Evolutionary conservation across 495 filamentous ascomycete species (phyloP), one percentile per base, ranked within the genome.

Genomic region (Penicillium arizonense): DNA sequence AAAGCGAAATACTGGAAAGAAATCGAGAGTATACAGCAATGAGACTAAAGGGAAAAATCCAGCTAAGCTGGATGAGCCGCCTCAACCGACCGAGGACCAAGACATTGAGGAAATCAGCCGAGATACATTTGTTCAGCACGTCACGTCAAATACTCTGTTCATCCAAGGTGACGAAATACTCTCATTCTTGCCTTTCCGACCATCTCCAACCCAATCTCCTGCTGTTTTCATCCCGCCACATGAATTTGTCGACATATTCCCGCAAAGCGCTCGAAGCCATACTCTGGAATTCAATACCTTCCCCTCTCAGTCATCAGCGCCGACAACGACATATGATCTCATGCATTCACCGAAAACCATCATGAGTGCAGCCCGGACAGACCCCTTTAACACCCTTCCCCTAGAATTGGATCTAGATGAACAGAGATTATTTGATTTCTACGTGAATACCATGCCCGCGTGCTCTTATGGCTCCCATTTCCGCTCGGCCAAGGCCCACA

Each of bases 391-490:
- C 41, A 53, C 56, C 1, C 51, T 73, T 16, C 71, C 73, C 14
- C 41, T 68, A 30, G 62, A 69, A 10, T 32, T 73, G 21, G 57
- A 64, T 47, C 41, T 49, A 7, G 63, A 73, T 36, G 65, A 63
- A 14, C 58, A 71, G 44, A 52, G 55, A 14, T 47, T 73, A 4
- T 73, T 73, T 32, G 73, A 75, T 47, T 73, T 71, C 35, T 75
- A 72, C 36, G 65, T 70, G n/a, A 69, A 67, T 33, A 62, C 66
- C 24, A 73, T 75, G 69, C 70, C 69, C 0, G 61, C 70, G 7
- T 70, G 65, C 50, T 72, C 68, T 11, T 76, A 74, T 32, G 73
- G 64, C 16, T 38, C 57, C 2, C 68, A 72, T 58, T 68, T 62
- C 11, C 61, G 61, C 13, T 68, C 71, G 3, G 4, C 47, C n/a